Base-by-base conservation (phyloP, 2,329 filamentous ascomycete species). In the Polytolypa hystricis region DNA sequence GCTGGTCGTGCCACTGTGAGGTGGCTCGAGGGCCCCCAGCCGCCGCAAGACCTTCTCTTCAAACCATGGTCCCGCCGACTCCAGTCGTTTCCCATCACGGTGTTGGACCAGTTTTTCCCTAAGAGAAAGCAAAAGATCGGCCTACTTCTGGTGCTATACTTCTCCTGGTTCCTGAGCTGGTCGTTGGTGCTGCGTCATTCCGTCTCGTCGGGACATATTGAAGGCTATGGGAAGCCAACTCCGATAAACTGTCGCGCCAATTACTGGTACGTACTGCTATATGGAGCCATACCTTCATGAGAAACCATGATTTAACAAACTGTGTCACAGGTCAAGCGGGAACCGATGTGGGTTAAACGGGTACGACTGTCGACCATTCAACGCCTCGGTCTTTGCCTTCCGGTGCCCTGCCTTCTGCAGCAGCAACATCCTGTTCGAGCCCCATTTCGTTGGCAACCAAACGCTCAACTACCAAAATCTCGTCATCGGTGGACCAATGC, bases 361-460 rank as follows among this genome's bases (percentile, higher is more conserved):
- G 26, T 67, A 70, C 25, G 60, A 69, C 37, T 75, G 71, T 47
- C 65, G 70, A 21, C 71, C 71, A 1, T 74, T 74, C 42, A 61
- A 65, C 20, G 60, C 66, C 29, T 59, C 64, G n/a, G 64, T 61
- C 3, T 58, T 72, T 38, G 62, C 69, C 7, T 75, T 75, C 48
- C 63, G 67, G 39, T 75, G 71, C 47, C 70, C 71, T n/a, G 66
- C 71, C 17, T 66, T 68, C 40, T 75, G 71, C 48, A 56, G 53
- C 35, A 55, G 60, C 33, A 54, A 58, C 4, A 59, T 66, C 40
- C 52, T 73, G 20, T 51, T 70, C 14, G 64, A 71, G 28, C 68
- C 70, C 17, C 61, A 66, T 42, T 57, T 64, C 9, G 66, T 75
- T 30, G 71, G 71, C 10, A 66, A 67, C 33, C 50, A 66, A 35